Evolutionary conservation across 306 rosid species (phyloP).

Genomic region (Senna siamea): DNA sequence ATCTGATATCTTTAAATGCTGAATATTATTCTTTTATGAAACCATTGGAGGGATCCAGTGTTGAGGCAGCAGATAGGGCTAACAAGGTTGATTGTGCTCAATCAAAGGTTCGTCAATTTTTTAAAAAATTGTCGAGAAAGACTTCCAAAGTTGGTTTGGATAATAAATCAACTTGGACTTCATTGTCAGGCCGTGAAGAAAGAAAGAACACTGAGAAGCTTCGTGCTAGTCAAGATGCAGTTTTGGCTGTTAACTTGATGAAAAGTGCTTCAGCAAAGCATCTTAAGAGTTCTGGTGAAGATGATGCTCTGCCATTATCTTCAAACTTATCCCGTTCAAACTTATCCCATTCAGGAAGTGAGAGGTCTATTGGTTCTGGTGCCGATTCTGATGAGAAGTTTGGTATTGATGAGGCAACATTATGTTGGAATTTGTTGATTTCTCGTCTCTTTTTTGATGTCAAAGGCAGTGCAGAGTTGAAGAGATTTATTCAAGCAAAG

Average conservation of each 20-base stretch:
- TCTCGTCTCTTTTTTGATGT: conserved; percentile 89
- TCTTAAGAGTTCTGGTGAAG: conserved; percentile 52
- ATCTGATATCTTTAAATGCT: conserved; percentile 66
- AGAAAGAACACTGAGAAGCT: conserved; percentile 58
- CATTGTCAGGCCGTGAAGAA: conserved; percentile 59
- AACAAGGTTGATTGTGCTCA: conserved; percentile 61
- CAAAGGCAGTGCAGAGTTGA: conserved; percentile 60
- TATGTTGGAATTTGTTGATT: conserved; percentile 82
- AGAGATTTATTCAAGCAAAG: conserved; percentile 62
- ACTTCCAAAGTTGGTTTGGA: conserved; percentile 66
- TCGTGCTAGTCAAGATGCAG: conserved; percentile 56
- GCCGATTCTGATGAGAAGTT: conserved; percentile 61
- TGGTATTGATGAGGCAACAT: conserved; percentile 78
- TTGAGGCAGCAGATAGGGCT: conserved; percentile 63
- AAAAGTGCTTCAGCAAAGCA: conserved; percentile 51
- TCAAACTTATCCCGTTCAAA: conserved; percentile 45
- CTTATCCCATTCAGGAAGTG: conserved; percentile 52
- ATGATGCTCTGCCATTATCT: conserved; percentile 40
- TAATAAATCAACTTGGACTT: conserved; percentile 53
- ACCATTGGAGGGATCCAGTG: conserved; percentile 59
- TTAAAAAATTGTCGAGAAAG: conserved; percentile 70
- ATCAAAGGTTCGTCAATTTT: conserved; percentile 77
- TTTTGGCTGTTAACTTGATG: conserved; percentile 43
- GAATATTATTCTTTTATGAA: conserved; percentile 72
- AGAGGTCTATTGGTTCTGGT: conserved; percentile 50